A percentile compares a stretch with the other conserved stretches of the same genome.
phyloP scores from a whole-genome alignment of 306 rosid species.

The Nissolia schottii region DNA sequence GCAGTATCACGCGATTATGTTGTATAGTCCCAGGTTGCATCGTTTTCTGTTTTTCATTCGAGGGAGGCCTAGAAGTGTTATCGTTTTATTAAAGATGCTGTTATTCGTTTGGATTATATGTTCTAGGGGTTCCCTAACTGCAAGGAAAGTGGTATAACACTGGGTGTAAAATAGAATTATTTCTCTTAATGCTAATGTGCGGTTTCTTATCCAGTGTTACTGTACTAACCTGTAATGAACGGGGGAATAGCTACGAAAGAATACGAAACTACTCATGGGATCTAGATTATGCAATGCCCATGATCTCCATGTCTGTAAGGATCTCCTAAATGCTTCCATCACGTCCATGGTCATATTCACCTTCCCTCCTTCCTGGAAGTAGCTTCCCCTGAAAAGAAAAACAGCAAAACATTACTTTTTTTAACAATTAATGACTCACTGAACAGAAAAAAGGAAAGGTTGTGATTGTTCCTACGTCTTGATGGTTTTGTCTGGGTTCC shows the following conservation, averaged over 20 bases:
- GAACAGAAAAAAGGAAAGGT: background rate
- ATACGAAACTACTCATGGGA: slow-evolving; percentile 43
- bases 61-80: background rate
- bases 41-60: background rate
- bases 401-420: background rate
- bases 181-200: background rate
- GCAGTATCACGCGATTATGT: too few species aligned
- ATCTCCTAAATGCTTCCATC: slow-evolving; percentile 64
- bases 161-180: background rate
- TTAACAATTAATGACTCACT: background rate
- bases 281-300: slow-evolving; percentile 59
- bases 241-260: slow-evolving; percentile 79
- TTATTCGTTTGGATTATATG: background rate
- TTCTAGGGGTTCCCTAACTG: background rate
- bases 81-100: background rate
- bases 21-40: too few species aligned
- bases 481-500: slow-evolving; percentile 69
- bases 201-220: background rate
- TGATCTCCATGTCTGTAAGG: slow-evolving; percentile 70
- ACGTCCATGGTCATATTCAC: slow-evolving; percentile 57
- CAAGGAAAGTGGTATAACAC: background rate
- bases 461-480: slow-evolving; percentile 29
- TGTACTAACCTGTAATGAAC: slow-evolving; percentile 75
- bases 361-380: slow-evolving; percentile 66
- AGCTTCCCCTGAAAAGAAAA: slow-evolving; percentile 49